Evolutionary conservation across 371 early-diverging fungal species (phyloP).

Genomic region (Actinomortierella ambigua): DNA sequence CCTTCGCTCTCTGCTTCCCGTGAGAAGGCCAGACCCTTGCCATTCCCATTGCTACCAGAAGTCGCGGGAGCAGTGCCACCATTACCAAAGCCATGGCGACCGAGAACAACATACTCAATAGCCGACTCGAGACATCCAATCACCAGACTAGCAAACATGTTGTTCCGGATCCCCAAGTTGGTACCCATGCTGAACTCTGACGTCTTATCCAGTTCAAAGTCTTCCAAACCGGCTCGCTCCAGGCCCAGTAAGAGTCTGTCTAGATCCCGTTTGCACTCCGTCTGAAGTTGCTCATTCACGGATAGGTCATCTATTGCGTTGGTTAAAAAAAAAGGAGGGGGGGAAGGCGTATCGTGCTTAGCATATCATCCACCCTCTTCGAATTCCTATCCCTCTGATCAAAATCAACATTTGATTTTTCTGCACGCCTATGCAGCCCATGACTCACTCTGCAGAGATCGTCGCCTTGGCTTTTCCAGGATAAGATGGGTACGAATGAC

Average conservation of each 20-base stretch:
- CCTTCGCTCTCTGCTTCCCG: neutral
- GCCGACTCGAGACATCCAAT: conserved; percentile 59
- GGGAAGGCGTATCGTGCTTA: too few relatives aligned
- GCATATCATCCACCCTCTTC: too few relatives aligned
- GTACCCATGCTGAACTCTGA: conserved; percentile 58
- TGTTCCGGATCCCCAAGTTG: conserved; percentile 55
- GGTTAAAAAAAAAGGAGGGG: neutral
- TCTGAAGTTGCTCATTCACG: conserved; percentile 20
- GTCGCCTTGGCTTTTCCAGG: conserved; percentile 18
- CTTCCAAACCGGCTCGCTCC: conserved; percentile 50
- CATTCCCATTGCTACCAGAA: conserved; percentile 16
- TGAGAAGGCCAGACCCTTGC: conserved; percentile 16
- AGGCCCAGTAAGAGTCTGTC: conserved; percentile 27
- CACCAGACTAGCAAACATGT: conserved; percentile 51
- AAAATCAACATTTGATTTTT: too few relatives aligned
- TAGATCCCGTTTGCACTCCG: conserved; percentile 17
- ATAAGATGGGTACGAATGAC: conserved; percentile 29
- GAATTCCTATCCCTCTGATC: too few relatives aligned
- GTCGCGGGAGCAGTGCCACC: conserved; percentile 4
- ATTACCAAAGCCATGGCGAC: neutral
- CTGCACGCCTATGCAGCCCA: too few relatives aligned
- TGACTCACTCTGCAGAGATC: neutral
- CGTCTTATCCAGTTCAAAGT: conserved; percentile 61
- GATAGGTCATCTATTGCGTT: conserved; percentile 12
- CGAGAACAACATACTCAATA: conserved; percentile 22